phyloP scores from a whole-genome alignment of 257 asterid genomes.

The Thymus mandschuricus region DNA sequence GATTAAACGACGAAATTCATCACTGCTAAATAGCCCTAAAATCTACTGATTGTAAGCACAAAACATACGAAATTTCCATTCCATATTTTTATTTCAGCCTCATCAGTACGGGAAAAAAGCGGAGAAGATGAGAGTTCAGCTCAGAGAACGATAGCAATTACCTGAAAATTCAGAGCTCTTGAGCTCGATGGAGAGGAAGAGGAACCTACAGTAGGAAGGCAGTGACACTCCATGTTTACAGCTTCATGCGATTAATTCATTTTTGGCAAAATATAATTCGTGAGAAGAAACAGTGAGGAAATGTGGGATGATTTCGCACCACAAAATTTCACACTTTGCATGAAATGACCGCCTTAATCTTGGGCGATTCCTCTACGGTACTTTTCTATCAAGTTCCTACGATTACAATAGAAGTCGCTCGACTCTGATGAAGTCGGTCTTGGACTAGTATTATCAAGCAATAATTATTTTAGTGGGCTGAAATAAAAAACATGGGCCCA shows the following conservation, averaged over 20 bases:
- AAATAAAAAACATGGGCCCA: no score
- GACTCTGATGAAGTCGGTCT: background rate
- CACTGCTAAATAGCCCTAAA: background rate
- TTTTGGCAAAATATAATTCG: background rate
- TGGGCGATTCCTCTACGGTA: constrained; percentile 9
- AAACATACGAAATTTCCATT: no score
- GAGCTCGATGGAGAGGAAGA: constrained; percentile 41
- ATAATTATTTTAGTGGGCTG: no score
- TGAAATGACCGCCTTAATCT: constrained; percentile 18
- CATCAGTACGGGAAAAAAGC: background rate
- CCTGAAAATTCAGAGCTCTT: constrained; percentile 42
- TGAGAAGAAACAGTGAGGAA: constrained; percentile 25
- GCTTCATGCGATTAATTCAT: background rate
- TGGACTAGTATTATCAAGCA: no score
- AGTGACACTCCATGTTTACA: constrained; percentile 51
- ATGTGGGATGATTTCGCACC: constrained; percentile 37
- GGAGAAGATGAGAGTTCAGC: background rate
- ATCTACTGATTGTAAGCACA: background rate
- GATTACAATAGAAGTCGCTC: constrained; percentile 22
- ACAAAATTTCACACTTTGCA: constrained; percentile 32
- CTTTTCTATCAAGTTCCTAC: background rate
- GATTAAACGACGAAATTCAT: background rate
- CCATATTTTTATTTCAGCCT: background rate
- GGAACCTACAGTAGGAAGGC: constrained; percentile 38
- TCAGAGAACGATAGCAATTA: constrained; percentile 2